Percentiles rank a stretch among this genome's conserved stretches.
Conservation (phyloP, 2,329 filamentous ascomycete species). For the Chaetomium olivaceum region DNA sequence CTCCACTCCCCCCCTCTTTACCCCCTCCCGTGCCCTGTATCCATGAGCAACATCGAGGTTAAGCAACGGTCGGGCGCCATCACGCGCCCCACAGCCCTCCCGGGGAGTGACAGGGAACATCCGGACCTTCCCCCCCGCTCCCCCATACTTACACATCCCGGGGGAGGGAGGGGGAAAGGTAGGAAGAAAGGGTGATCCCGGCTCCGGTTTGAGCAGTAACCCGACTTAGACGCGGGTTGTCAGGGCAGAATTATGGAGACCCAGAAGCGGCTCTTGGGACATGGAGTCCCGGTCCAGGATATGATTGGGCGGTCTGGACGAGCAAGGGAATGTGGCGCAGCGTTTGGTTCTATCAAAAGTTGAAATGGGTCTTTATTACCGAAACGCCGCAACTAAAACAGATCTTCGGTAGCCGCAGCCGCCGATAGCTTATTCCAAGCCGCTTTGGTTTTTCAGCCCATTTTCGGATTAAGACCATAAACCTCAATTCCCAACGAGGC, state of each 20-base stretch:
- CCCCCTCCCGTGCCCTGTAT: constrained; percentile 5
- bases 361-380: constrained; percentile 5
- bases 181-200: constrained; percentile 19
- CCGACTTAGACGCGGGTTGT: constrained; percentile 21
- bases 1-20: constrained; percentile 11
- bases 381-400: constrained; percentile 7
- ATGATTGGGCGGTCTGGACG: constrained; percentile 24
- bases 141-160: constrained; percentile 5
- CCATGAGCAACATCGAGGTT: constrained; percentile 9
- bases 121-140: background rate
- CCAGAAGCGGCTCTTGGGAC: constrained; percentile 25
- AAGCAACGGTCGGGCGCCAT: constrained; percentile 14
- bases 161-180: background rate
- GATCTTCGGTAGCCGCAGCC: constrained; percentile 22
- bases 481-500: constrained; percentile 21
- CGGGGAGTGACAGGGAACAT: constrained; percentile 16
- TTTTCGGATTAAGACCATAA: background rate
- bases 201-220: constrained; percentile 2
- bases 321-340: constrained; percentile 24
- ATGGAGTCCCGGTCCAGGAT: constrained; percentile 5
- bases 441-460: constrained; percentile 7
- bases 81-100: constrained; percentile 23
- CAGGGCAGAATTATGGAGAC: constrained; percentile 23
- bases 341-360: constrained; percentile 2
- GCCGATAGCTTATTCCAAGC: constrained; percentile 17